These are phyloP conservation scores for Tuber aestivum DNA, from an alignment of 495 filamentous ascomycete genomes.

Conservation along the genomic window DNA sequence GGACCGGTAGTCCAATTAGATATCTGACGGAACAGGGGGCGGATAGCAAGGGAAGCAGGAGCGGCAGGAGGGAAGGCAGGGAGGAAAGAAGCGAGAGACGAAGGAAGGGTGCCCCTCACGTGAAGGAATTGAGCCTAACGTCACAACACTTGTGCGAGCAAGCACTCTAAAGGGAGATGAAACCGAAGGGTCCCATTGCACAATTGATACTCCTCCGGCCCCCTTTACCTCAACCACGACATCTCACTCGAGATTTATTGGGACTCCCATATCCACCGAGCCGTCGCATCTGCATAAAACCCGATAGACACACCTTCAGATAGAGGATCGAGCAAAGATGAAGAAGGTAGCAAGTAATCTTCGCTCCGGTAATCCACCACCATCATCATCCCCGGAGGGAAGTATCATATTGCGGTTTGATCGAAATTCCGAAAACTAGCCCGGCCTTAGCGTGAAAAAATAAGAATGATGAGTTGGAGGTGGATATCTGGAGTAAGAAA, in stretches of 20 bases:
- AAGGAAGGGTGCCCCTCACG: neutral
- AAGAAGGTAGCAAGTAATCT: neutral
- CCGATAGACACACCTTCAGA: neutral
- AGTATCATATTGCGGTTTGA: neutral
- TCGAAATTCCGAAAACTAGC: neutral
- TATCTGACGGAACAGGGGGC: constrained; percentile 1
- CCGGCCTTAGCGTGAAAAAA: neutral
- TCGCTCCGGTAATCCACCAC: neutral
- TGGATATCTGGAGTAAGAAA: neutral
- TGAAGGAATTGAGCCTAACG: neutral
- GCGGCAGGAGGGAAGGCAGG: neutral
- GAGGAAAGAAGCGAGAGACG: constrained; percentile 1
- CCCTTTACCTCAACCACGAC: neutral
- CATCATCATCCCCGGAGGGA: neutral
- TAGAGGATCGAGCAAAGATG: neutral
- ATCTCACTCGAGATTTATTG: neutral
- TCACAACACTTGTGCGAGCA: neutral
- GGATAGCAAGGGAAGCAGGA: neutral
- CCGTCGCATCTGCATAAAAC: neutral
- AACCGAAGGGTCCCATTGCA: neutral
- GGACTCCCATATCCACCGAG: neutral
- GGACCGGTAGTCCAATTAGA: neutral
- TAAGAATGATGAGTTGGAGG: neutral
- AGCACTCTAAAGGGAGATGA: neutral
- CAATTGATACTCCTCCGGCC: neutral